These are phyloP conservation scores for Lupinus albus DNA, from an alignment of 306 rosid species.

Conservation along the genomic window DNA sequence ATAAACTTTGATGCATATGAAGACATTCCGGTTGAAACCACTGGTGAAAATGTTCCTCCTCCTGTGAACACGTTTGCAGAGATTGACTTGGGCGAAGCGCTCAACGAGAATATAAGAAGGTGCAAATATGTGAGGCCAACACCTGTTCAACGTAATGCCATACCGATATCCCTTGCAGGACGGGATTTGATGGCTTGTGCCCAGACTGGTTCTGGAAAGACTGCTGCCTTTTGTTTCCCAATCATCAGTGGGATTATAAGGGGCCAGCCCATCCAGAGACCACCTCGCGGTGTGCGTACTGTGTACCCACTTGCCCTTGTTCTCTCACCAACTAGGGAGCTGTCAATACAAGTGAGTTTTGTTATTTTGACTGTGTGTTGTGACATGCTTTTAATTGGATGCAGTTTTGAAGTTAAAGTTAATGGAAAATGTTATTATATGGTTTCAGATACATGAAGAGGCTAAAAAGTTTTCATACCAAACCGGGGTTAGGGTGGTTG, in stretches of 20 bases:
- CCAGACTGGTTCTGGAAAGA: constrained; percentile 91
- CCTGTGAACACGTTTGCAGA: constrained; percentile 86
- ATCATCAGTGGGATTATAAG: constrained; percentile 86
- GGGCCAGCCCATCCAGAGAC: constrained; percentile 66
- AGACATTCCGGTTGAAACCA: constrained; percentile 87
- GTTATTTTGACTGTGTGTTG: not conserved
- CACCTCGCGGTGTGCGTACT: constrained; percentile 73
- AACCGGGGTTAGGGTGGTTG: constrained; percentile 91
- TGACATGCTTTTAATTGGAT: constrained; percentile 7
- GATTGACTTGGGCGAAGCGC: constrained; percentile 82
- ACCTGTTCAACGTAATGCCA: constrained; percentile 85
- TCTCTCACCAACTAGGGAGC: constrained; percentile 92
- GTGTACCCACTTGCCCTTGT: constrained; percentile 86
- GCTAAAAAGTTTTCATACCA: constrained; percentile 73
- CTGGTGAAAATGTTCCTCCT: constrained; percentile 73
- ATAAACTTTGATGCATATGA: constrained; percentile 87
- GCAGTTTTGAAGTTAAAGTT: constrained; percentile 11
- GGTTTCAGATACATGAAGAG: constrained; percentile 79
- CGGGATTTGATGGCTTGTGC: constrained; percentile 95
- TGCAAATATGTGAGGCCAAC: constrained; percentile 89
- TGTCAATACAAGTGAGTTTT: constrained; percentile 80
- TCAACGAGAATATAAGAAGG: constrained; percentile 70
- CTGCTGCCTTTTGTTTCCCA: constrained; percentile 92
- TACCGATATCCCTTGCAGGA: constrained; percentile 79
- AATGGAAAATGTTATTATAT: constrained; percentile 20